Evolutionary conservation across 1,284 basidiomycete genomes (phyloP).

Genomic region (Naganishia albida): DNA sequence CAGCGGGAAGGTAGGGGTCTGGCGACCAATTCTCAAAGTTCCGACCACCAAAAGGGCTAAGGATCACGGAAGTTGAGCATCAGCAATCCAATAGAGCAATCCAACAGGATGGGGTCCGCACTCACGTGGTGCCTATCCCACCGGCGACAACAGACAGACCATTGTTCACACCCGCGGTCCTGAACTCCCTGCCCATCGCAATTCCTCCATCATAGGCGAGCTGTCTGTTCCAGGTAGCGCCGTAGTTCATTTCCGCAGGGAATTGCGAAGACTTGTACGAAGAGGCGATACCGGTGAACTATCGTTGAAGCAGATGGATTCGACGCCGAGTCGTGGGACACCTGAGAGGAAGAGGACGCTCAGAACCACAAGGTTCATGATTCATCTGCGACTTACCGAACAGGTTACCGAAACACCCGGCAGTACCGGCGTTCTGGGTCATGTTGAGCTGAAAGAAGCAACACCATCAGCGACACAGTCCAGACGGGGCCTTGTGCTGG

Average conservation of each 20-base stretch:
- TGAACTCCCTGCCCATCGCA: conserved; percentile 57
- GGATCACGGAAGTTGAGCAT: not conserved
- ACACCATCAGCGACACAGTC: not conserved
- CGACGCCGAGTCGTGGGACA: conserved; percentile 15
- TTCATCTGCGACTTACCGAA: not conserved
- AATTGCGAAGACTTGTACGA: conserved; percentile 47
- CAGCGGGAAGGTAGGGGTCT: conserved; percentile 71
- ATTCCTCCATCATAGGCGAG: conserved; percentile 53
- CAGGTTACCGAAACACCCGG: conserved; percentile 3
- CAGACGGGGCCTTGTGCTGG: not conserved
- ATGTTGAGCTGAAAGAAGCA: not conserved
- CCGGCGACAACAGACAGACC: conserved; percentile 50
- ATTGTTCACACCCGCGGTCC: conserved; percentile 51
- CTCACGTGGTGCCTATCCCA: conserved; percentile 46
- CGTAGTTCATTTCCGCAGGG: conserved; percentile 56
- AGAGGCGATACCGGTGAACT: conserved; percentile 13
- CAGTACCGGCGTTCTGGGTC: conserved; percentile 7
- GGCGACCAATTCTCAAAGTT: conserved; percentile 68
- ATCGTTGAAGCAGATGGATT: conserved; percentile 9
- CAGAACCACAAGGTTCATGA: not conserved
- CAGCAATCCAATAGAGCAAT: not conserved
- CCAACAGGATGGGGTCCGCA: not conserved
- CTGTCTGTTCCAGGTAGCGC: conserved; percentile 56
- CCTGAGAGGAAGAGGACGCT: not conserved
- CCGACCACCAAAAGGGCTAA: conserved; percentile 68